phyloP scores from a whole-genome alignment of 345 rosid species.

The Leavenworthia alabamica region DNA sequence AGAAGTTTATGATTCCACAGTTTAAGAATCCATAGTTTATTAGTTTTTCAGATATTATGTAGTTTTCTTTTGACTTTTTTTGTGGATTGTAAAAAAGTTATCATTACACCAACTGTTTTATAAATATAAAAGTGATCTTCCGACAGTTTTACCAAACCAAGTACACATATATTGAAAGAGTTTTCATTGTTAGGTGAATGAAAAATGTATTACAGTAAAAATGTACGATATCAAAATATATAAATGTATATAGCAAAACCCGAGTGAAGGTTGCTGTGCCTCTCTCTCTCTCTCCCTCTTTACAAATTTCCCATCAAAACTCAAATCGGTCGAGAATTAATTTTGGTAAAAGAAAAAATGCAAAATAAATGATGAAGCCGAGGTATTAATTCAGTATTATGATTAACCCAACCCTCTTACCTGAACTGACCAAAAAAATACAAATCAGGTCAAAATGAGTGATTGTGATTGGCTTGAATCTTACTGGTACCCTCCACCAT shows the following conservation, averaged over 20 bases:
- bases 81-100: background rate
- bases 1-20: background rate
- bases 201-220: background rate
- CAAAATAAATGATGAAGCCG: background rate
- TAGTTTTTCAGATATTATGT: background rate
- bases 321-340: background rate
- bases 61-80: background rate
- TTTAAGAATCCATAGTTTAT: background rate
- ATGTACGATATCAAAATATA: background rate
- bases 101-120: background rate
- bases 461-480: background rate
- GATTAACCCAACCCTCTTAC: constrained; percentile 7
- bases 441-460: constrained; percentile 10
- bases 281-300: background rate
- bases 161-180: background rate
- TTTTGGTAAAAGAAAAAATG: background rate
- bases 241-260: background rate
- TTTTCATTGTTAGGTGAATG: background rate
- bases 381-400: background rate
- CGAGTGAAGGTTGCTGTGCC: background rate
- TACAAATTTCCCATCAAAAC: constrained; percentile 11
- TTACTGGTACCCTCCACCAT: constrained; percentile 64
- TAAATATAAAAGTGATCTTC: background rate
- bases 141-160: background rate
- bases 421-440: background rate